Base-by-base conservation (phyloP, 2,329 filamentous ascomycete genomes). In the Neofusicoccum sp. region DNA sequence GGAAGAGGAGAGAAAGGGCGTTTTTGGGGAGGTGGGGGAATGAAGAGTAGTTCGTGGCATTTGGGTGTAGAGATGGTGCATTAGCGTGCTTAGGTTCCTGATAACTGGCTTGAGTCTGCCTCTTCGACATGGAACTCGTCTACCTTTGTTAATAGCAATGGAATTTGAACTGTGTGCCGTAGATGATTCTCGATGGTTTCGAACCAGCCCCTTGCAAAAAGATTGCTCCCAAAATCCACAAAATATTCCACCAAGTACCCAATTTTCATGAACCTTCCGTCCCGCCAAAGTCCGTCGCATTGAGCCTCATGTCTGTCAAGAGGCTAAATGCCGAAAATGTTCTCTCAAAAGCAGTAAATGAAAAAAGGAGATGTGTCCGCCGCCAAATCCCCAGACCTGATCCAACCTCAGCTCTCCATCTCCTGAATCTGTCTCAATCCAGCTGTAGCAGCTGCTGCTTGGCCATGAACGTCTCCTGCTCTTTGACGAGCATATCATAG, bases 401-500 rank as follows among this genome's bases (percentile, higher is more conserved):
- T 48, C 22, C n/a, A 29, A 12, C 45, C 28, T 29, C n/a, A 12
- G 16, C 12, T 12, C 14, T 8, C n/a, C 7, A 11, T 4, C 34
- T 11, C 6, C 28, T 34, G 4, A 7, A 29, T 31, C 34, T 36
- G 7, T 22, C 14, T 3, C 14, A 6, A n/a, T 29, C 31, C 31
- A 9, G 4, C 6, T 31, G 29, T 6, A 45, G 5, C n/a, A 29
- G 11, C 41, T 22, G 34, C 9, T 58, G 28, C 54, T 47, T 58
- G 7, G 31, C 31, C 0, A 14, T 31, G 41, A 36, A 62, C 61
- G 43, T 61, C 6, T 43, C 47, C 41, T 54, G 49, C 39, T 58
- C 22, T 4, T 61, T 62, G 22, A 77, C 74, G 6, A 82, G 71
- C 68, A 74, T 70, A 4, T 76, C 67, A 65, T 81, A 81, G 70